Evolutionary conservation across 257 asterid species (phyloP).

Genomic region (Linderniella brevidens): DNA sequence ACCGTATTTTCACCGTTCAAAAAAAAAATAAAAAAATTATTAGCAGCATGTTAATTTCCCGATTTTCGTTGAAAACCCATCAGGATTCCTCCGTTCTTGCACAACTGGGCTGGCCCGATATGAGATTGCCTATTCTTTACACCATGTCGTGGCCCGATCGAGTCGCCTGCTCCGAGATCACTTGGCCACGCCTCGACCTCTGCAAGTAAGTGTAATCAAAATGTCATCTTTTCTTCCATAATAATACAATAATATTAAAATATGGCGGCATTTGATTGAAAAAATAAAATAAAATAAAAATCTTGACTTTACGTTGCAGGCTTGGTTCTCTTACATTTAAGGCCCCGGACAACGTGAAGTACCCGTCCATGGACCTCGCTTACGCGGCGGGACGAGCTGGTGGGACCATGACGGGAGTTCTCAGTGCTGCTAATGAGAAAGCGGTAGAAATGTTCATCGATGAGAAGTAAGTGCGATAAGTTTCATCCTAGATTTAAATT

Average conservation of each 20-base stretch:
- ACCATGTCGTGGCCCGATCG: slow-evolving; percentile 96
- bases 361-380: slow-evolving; percentile 94
- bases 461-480: slow-evolving; percentile 38
- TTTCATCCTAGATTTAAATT: slow-evolving; percentile 1
- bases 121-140: slow-evolving; percentile 93
- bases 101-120: slow-evolving; percentile 94
- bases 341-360: slow-evolving; percentile 82
- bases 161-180: slow-evolving; percentile 70
- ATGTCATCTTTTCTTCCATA: neutral
- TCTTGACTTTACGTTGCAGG: slow-evolving; percentile 24
- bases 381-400: slow-evolving; percentile 98
- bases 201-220: slow-evolving; percentile 51
- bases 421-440: slow-evolving; percentile 96
- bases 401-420: slow-evolving; percentile 98
- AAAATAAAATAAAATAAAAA: neutral
- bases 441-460: slow-evolving; percentile 91
- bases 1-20: no score
- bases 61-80: slow-evolving; percentile 6
- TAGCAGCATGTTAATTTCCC: no score
- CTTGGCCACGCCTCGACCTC: slow-evolving; percentile 99
- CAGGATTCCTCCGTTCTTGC: slow-evolving; percentile 92
- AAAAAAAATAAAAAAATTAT: no score
- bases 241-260: neutral
- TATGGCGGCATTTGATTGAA: neutral
- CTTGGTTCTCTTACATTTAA: slow-evolving; percentile 73